Evolutionary conservation across 169 alveolate species (phyloP).

Genomic region (Plasmodium gaboni): DNA sequence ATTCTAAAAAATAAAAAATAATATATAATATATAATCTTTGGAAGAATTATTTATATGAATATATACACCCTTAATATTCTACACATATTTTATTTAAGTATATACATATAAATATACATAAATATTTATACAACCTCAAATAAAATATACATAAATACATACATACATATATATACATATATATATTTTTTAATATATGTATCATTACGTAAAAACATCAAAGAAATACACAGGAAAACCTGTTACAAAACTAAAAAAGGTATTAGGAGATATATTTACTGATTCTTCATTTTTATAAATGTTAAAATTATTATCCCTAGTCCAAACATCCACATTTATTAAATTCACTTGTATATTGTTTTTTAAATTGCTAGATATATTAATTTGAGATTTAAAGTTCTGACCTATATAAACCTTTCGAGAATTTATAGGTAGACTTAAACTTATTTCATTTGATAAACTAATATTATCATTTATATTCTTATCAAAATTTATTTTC

Average conservation of each 20-base stretch:
- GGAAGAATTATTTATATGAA: too few relatives aligned
- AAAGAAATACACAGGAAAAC: conserved; percentile 29
- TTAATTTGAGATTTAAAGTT: conserved; percentile 39
- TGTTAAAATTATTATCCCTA: conserved; percentile 35
- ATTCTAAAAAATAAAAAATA: conserved; percentile 15
- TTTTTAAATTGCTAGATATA: conserved; percentile 61
- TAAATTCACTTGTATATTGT: conserved; percentile 30
- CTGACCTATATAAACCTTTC: conserved; percentile 54
- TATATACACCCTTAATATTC: too few relatives aligned
- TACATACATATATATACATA: conserved; percentile 5
- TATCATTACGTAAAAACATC: conserved; percentile 46
- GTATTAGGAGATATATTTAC: conserved; percentile 18
- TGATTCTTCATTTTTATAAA: conserved; percentile 27
- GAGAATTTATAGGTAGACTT: conserved; percentile 46
- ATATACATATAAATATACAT: too few relatives aligned
- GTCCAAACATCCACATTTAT: conserved; percentile 46
- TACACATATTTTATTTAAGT: too few relatives aligned
- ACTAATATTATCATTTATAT: conserved; percentile 23
- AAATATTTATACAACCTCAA: not conserved
- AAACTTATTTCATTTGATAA: conserved; percentile 63
- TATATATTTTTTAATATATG: conserved; percentile 3
- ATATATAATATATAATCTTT: not conserved
- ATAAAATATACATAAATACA: not conserved
- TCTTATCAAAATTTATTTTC: conserved; percentile 32
- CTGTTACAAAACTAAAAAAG: conserved; percentile 39